Base-by-base conservation (phyloP, 805 yeast species). In the Ogataea henricii region DNA sequence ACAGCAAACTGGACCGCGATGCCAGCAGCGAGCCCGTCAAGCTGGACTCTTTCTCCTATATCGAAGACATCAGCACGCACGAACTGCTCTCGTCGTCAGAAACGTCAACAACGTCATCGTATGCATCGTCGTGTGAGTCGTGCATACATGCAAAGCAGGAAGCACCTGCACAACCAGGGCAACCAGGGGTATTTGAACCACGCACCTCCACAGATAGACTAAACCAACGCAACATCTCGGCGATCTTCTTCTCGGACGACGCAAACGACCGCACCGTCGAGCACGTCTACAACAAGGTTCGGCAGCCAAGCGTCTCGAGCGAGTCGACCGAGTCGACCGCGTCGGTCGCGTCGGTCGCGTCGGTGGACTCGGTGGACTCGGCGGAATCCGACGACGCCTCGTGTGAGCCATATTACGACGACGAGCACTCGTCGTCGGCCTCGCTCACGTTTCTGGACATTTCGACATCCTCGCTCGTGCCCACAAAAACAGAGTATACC, bases 221-320 rank as follows among this genome's bases (percentile, higher is more conserved):
- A 16, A 35, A 42, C 17, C 49, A 49, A 32, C 45, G 56, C 33
- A 56, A 56, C 32, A 55, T 55, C 3, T 58, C 65, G 12, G 64
- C 59, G 4, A 36, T 49, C 13, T 63, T 63, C 45, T 63, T 62
- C 36, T 62, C 67, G 1, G 67, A 62, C 45, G 61, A 54, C 27
- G 47, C 50, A 1, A 48, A 51, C 22, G 65, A 56, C 50, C 47
- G 48, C 18, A 42, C 45, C 30, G 47, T 57, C 2, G 63, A 58
- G 36, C 45, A 54, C n/a, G 52, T 46, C 30, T 60, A 57, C 46
- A 60, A 60, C 36, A 53, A 55, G 17, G 55, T 61, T 12, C 60
- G 58, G 23, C 36, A 54, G n/a, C 54, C 52, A 13, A 16, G 35
- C 20, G 35, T 10, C n/a, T 32, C 20, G 8, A 14, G 35, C 20